These are phyloP conservation scores for Cystobasidium slooffiae DNA, from an alignment of 1,284 basidiomycete species.

Conservation along the genomic window DNA sequence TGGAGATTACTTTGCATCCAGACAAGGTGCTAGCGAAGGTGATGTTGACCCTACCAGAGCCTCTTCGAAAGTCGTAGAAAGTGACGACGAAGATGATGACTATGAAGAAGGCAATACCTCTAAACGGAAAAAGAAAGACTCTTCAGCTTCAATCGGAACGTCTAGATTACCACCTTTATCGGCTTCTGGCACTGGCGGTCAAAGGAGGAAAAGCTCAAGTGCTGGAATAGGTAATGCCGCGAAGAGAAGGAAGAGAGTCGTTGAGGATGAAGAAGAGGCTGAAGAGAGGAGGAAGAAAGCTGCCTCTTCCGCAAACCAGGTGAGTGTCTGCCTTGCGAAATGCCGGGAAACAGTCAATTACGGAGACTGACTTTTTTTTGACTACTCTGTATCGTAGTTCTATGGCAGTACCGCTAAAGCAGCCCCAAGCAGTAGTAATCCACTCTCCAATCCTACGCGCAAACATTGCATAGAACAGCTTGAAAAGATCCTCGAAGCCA, in stretches of 20 bases:
- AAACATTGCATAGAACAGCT: conserved; percentile 39
- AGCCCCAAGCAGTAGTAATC: conserved; percentile 1
- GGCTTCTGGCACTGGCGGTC: neutral
- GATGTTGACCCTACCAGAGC: neutral
- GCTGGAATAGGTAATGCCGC: conserved; percentile 7
- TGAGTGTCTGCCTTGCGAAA: conserved; percentile 1
- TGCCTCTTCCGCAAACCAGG: conserved; percentile 10
- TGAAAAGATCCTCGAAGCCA: conserved; percentile 19
- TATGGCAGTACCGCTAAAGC: conserved; percentile 7
- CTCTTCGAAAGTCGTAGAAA: conserved; percentile 23
- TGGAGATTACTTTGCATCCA: conserved; percentile 28
- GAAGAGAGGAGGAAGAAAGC: conserved; percentile 31
- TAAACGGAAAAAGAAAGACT: neutral
- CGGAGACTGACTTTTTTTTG: neutral
- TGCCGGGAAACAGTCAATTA: too few relatives aligned
- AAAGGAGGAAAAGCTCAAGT: conserved; percentile 15
- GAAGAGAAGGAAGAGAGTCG: conserved; percentile 28
- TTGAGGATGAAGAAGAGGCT: conserved; percentile 42
- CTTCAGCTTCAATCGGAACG: neutral
- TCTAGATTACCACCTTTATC: conserved; percentile 5
- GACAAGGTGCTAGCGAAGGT: neutral
- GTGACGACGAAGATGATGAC: conserved; percentile 40
- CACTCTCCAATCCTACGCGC: conserved; percentile 28
- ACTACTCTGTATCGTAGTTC: neutral
- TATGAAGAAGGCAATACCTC: conserved; percentile 15